Percentiles rank a stretch among this genome's conserved stretches.
Evolutionary conservation across 1,284 basidiomycete species (phyloP).

Genomic region (Agroathelia rolfsii): DNA sequence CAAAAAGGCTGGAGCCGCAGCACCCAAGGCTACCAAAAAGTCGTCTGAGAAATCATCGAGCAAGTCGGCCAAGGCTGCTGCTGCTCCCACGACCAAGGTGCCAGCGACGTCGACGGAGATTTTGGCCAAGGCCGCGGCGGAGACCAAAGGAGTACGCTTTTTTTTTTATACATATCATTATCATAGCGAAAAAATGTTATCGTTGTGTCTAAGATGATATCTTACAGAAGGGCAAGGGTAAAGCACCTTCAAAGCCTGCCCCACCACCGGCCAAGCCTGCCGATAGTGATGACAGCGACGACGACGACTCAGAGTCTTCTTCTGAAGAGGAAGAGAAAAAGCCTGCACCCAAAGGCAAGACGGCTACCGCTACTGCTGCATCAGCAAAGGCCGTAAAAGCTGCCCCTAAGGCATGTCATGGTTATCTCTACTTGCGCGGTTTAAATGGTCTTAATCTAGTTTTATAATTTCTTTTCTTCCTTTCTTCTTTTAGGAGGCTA

Average conservation of each 20-base stretch:
- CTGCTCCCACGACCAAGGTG: slow-evolving; percentile 10
- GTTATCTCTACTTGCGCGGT: too few species aligned
- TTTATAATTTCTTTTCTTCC: too few species aligned
- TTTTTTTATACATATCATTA: slow-evolving; percentile 1
- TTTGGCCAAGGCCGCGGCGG: slow-evolving; percentile 17
- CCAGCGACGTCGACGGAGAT: slow-evolving; percentile 17
- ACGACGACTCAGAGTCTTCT: slow-evolving; percentile 18
- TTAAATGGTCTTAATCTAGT: too few species aligned
- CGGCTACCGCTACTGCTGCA: slow-evolving; percentile 19
- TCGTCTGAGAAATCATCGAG: too few species aligned
- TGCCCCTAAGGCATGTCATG: too few species aligned
- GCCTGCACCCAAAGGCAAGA: slow-evolving; percentile 11
- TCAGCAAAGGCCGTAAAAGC: slow-evolving; percentile 8
- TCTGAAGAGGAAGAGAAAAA: slow-evolving; percentile 13
- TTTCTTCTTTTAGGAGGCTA: slow-evolving; percentile 20
- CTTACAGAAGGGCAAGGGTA: slow-evolving; percentile 4
- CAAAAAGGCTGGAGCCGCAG: slow-evolving; percentile 12
- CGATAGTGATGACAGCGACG: slow-evolving; percentile 9
- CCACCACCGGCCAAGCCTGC: slow-evolving; percentile 10
- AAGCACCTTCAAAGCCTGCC: slow-evolving; percentile 7
- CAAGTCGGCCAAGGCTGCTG: too few species aligned
- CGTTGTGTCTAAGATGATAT: background rate
- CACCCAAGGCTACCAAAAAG: slow-evolving; percentile 9
- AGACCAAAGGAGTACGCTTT: too few species aligned
- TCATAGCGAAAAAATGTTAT: slow-evolving; percentile 3